phyloP scores from a whole-genome alignment of 768 basidiomycete genomes.

The Tricholoma sp. region DNA sequence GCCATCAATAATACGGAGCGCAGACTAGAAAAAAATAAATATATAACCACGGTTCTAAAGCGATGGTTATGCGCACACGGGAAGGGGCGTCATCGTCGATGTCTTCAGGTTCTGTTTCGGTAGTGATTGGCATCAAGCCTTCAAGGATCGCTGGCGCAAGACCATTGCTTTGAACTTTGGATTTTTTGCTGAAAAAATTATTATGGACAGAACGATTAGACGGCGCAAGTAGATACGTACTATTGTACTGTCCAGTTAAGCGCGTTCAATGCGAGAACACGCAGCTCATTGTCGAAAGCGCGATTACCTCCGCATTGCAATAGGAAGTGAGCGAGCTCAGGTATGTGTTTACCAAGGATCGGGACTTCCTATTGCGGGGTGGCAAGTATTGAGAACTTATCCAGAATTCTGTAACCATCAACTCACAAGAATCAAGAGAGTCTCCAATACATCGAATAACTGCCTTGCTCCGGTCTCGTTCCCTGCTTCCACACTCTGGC shows the following conservation, averaged over 20 bases:
- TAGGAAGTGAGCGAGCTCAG: conserved; percentile 84
- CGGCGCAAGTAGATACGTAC: conserved; percentile 35
- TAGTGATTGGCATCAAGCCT: conserved; percentile 89
- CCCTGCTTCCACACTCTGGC: conserved; percentile 70
- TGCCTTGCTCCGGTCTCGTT: conserved; percentile 83
- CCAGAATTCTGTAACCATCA: not conserved
- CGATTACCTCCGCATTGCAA: conserved; percentile 78
- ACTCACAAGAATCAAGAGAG: conserved; percentile 83
- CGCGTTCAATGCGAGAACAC: conserved; percentile 87
- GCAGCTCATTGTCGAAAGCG: conserved; percentile 68
- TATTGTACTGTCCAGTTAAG: conserved; percentile 98
- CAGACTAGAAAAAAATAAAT: conserved; percentile 50
- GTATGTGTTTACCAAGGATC: conserved; percentile 84
- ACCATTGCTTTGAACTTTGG: conserved; percentile 82
- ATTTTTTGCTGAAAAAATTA: conserved; percentile 72
- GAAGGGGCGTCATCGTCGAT: conserved; percentile 91
- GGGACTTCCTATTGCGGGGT: conserved; percentile 70
- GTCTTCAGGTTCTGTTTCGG: conserved; percentile 92
- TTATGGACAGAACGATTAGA: conserved; percentile 3
- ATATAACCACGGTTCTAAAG: not conserved
- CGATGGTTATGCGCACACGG: conserved; percentile 50
- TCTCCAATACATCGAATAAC: conserved; percentile 94
- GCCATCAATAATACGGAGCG: conserved; percentile 90
- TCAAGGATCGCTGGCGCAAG: conserved; percentile 84
- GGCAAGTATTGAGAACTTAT: conserved; percentile 5